These are phyloP conservation scores for Hymenoscyphus occultus DNA, from an alignment of 2,329 filamentous ascomycete species.

Conservation along the genomic window DNA sequence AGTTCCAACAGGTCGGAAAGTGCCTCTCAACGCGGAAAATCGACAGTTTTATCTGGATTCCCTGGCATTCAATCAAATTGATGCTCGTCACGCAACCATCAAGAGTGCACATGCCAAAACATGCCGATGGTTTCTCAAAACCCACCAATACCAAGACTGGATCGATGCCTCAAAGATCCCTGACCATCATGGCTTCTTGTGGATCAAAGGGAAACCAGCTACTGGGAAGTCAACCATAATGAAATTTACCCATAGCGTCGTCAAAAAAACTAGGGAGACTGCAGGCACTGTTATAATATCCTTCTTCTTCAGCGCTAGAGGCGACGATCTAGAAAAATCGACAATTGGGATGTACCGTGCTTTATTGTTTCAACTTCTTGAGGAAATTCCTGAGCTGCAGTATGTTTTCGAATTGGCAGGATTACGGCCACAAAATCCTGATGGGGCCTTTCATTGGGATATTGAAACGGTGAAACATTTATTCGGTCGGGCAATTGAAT, in stretches of 20 bases:
- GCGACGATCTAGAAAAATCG: constrained; percentile 35
- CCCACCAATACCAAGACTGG: constrained; percentile 39
- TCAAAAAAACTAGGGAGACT: constrained; percentile 6
- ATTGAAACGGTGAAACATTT: constrained; percentile 29
- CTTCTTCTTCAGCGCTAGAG: constrained; percentile 29
- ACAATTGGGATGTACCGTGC: constrained; percentile 48
- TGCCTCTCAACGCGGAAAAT: constrained; percentile 8
- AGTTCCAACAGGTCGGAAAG: background rate
- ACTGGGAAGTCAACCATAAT: constrained; percentile 46
- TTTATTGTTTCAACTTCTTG: constrained; percentile 42
- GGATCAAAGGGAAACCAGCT: constrained; percentile 48
- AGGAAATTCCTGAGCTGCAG: constrained; percentile 37
- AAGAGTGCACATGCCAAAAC: constrained; percentile 39
- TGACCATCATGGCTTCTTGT: constrained; percentile 43
- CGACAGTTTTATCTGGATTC: constrained; percentile 31
- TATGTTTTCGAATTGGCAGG: constrained; percentile 31
- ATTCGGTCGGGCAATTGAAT: constrained; percentile 27
- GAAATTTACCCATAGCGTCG: constrained; percentile 27
- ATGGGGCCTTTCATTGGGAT: constrained; percentile 21
- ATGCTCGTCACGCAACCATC: constrained; percentile 38
- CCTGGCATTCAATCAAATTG: constrained; percentile 40
- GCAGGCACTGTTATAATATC: constrained; percentile 18
- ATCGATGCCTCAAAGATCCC: constrained; percentile 32
- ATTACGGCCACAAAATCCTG: background rate
- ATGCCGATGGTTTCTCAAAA: constrained; percentile 42